Conservation (phyloP, 768 basidiomycete genomes). For the Leccinum obscurum region DNA sequence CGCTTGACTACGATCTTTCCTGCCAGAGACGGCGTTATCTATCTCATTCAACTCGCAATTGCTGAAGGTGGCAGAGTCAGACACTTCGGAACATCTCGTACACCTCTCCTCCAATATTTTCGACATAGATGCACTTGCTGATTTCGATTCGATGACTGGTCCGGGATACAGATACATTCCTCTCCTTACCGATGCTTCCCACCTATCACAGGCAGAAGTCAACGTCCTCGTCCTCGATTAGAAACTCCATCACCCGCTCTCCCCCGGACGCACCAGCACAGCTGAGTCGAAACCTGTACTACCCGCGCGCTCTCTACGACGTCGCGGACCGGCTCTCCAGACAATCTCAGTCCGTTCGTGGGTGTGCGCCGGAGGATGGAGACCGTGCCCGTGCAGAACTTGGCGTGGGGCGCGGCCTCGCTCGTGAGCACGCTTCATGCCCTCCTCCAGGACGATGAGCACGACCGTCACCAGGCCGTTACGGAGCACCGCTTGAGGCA, state of each 20-base stretch:
- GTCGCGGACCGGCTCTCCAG: conserved; percentile 40
- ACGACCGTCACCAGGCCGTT: conserved; percentile 14
- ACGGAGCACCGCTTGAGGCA: conserved; percentile 27
- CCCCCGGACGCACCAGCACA: conserved; percentile 17
- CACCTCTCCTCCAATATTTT: conserved; percentile 18
- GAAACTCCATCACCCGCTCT: conserved; percentile 49
- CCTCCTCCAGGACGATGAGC: conserved; percentile 30
- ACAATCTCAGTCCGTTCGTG: conserved; percentile 41
- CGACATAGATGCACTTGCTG: not conserved
- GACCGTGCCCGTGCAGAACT: conserved; percentile 39
- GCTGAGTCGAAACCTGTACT: conserved; percentile 34
- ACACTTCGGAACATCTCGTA: conserved; percentile 17
- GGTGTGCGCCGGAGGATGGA: conserved; percentile 63
- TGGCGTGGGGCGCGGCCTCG: conserved; percentile 37
- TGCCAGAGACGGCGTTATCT: not conserved
- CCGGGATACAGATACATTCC: conserved; percentile 9
- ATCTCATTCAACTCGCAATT: conserved; percentile 6
- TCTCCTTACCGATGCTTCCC: conserved; percentile 5
- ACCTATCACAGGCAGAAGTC: conserved; percentile 27
- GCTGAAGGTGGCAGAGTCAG: conserved; percentile 6
- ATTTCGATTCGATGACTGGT: conserved; percentile 13
- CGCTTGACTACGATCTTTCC: conserved; percentile 12
- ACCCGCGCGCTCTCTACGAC: conserved; percentile 42
- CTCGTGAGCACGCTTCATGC: conserved; percentile 42
- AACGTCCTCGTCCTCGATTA: conserved; percentile 55